These are phyloP conservation scores for Andrographis paniculata DNA, from an alignment of 305 asterid species.

Conservation along the genomic window DNA sequence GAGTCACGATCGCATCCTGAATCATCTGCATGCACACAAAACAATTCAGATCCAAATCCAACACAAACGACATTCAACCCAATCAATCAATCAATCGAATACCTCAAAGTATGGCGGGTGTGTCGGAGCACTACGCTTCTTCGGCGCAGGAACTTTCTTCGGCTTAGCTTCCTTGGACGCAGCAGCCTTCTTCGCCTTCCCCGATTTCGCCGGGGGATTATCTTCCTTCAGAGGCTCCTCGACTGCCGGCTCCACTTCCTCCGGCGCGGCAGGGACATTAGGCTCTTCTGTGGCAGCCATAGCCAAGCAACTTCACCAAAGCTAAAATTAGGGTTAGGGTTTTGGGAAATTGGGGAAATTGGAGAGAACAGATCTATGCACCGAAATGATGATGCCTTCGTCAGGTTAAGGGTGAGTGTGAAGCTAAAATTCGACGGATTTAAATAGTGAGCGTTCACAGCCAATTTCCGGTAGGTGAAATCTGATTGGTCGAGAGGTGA, in stretches of 20 bases:
- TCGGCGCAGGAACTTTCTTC: conserved; percentile 48
- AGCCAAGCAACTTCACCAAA: neutral
- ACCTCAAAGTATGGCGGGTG: conserved; percentile 91
- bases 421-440: conserved; percentile 28
- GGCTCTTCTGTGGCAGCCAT: conserved; percentile 50
- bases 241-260: conserved; percentile 16
- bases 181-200: conserved; percentile 30
- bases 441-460: conserved; percentile 29
- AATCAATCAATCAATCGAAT: neutral
- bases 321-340: neutral
- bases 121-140: conserved; percentile 38
- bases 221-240: conserved; percentile 24
- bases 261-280: conserved; percentile 22
- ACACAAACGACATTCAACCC: neutral
- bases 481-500: conserved; percentile 38
- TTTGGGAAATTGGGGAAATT: conserved; percentile 5
- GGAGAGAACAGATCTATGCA: conserved; percentile 19
- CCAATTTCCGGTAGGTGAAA: conserved; percentile 19
- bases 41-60: neutral
- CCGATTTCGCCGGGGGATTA: conserved; percentile 6
- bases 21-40: conserved; percentile 49
- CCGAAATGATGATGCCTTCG: neutral
- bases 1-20: conserved; percentile 55
- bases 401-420: conserved; percentile 23
- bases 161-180: conserved; percentile 34